Evolutionary conservation across 176 grass and related monocot genomes (phyloP), one percentile per base, ranked within the genome.

Genomic region (Zoysia pacifica): DNA sequence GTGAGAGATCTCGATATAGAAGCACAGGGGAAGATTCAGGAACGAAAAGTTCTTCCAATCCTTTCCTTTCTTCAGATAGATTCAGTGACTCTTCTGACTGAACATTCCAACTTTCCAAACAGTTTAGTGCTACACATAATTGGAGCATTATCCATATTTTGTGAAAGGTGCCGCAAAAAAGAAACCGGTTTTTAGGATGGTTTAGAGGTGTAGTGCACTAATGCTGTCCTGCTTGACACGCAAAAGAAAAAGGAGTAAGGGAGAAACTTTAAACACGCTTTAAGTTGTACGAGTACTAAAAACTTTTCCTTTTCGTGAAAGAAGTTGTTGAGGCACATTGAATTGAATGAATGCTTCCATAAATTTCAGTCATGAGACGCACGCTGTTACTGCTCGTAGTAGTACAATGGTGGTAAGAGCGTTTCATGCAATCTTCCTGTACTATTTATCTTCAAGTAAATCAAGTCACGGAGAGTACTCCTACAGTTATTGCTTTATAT

Each of bases 331-430:
- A 53, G 11, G 63, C 64, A 37, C 71, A 81, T 84, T 84, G 55
- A 76, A 84, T 84, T 81, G 55, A 71, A 89, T 89, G 71, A 64
- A 69, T 84, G 71, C 35, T 76, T 80, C 70, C 70, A 80, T 71
- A 75, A 70, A 75, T 76, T 18, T 6, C 48, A 53, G 51, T 69
- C 59, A 87, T 6, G 47, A 48, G 48, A 18, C 37, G 49, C 80
- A 58, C 75, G 64, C 76, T 37, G 47, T 71, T 67, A 75, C 60
- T 70, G 7, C 43, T 42, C 28, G 55, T 82, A 56, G 28, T 28
- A 28, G 28, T 82, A 66, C 58, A 75, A 69, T 55, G 9, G 28
- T 28, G 28, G 14, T 20, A 64, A 44, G 40, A 70, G 36, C 2
- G 42, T 43, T 70, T 45, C 64, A 65, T 56, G 41, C 20, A 2